phyloP scores from a whole-genome alignment of 371 early-diverging fungal species.

The Chytridium lagenaria region DNA sequence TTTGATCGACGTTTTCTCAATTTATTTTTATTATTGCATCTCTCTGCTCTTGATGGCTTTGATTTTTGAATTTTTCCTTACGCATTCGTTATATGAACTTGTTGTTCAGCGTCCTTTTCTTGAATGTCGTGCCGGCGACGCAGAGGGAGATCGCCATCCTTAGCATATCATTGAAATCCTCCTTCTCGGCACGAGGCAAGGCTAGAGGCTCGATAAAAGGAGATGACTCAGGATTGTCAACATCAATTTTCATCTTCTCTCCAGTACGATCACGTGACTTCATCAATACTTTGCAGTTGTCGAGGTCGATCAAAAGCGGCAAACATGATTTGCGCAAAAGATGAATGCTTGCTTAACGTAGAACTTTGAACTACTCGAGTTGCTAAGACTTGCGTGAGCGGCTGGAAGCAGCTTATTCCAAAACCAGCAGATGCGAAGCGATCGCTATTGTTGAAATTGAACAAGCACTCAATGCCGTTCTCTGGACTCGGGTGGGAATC shows the following conservation, averaged over 20 bases:
- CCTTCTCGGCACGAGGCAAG: constrained; percentile 41
- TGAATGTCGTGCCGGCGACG: constrained; percentile 72
- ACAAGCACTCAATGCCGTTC: constrained; percentile 66
- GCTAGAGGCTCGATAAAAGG: constrained; percentile 46
- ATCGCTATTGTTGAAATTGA: constrained; percentile 40
- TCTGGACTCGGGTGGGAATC: constrained; percentile 59
- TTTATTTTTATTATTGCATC: too few relatives aligned
- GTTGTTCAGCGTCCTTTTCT: too few relatives aligned
- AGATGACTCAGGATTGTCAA: background rate
- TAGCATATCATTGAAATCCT: constrained; percentile 72
- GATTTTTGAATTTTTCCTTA: too few relatives aligned
- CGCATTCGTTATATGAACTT: too few relatives aligned
- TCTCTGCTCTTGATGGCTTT: too few relatives aligned
- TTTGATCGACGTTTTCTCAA: too few relatives aligned
- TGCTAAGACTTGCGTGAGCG: constrained; percentile 42
- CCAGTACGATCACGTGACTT: constrained; percentile 38
- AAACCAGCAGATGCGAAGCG: constrained; percentile 22
- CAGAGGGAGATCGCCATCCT: constrained; percentile 67
- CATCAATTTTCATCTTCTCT: constrained; percentile 43
- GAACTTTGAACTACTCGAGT: constrained; percentile 24
- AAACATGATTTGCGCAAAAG: constrained; percentile 73
- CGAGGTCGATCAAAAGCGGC: constrained; percentile 74
- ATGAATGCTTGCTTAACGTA: constrained; percentile 73
- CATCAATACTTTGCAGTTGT: constrained; percentile 41
- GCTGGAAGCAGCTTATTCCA: constrained; percentile 64